phyloP scores from a whole-genome alignment of 2,329 filamentous ascomycete genomes.

The Neonectria ditissima region DNA sequence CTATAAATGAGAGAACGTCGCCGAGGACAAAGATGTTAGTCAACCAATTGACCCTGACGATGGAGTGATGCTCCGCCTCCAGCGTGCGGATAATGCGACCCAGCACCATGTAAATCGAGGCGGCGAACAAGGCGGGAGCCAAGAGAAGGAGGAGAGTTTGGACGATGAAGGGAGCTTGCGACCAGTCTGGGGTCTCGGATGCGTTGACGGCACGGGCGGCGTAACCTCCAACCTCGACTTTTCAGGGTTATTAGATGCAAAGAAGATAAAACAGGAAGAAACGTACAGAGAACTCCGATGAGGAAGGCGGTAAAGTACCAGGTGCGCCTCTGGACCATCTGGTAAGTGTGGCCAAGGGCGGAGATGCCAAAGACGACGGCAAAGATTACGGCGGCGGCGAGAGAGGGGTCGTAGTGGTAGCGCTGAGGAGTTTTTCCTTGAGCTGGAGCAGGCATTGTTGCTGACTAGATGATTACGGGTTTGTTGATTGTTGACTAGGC shows the following conservation, averaged over 20 bases:
- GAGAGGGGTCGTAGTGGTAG: conserved; percentile 21
- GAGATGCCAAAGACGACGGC: conserved; percentile 9
- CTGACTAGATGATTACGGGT: too few species aligned
- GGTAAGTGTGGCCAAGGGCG: conserved; percentile 4
- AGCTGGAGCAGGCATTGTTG: background rate
- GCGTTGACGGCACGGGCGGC: conserved; percentile 50
- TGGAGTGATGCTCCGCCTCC: conserved; percentile 34
- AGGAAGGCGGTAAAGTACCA: conserved; percentile 20
- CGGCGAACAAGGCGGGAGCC: conserved; percentile 58
- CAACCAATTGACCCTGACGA: conserved; percentile 40
- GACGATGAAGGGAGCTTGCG: conserved; percentile 53
- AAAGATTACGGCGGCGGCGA: conserved; percentile 3
- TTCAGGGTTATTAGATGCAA: background rate
- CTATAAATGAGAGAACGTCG: conserved; percentile 45
- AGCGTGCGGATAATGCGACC: conserved; percentile 51
- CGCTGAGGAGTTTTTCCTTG: background rate
- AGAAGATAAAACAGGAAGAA: background rate
- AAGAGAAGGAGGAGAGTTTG: conserved; percentile 54
- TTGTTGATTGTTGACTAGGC: background rate
- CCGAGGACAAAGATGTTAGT: conserved; percentile 48
- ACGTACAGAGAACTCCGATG: conserved; percentile 14
- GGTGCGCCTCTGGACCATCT: background rate
- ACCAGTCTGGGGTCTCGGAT: conserved; percentile 44
- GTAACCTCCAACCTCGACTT: conserved; percentile 54
- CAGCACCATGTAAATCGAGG: conserved; percentile 59